Percentiles rank a stretch among this genome's conserved stretches.
phyloP scores from a whole-genome alignment of 352 stramenopile genomes.

The Saprolegnia diclina region DNA sequence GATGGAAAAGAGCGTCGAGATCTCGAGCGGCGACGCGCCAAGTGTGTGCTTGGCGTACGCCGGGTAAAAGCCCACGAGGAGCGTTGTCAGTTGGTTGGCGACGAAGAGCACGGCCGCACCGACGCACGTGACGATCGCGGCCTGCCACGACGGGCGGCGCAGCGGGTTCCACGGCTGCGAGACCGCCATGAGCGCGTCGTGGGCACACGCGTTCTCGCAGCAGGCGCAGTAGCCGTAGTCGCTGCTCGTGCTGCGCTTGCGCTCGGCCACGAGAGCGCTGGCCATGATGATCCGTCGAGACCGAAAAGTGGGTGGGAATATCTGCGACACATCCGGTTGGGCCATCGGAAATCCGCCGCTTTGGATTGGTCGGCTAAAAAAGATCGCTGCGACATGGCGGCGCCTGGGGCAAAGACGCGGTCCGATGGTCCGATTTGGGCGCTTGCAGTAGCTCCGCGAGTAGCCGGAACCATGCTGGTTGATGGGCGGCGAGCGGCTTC shows the following conservation, averaged over 20 bases:
- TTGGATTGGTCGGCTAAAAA: not conserved
- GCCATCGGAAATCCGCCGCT: not conserved
- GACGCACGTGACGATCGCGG: conserved; percentile 43
- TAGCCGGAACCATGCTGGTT: too few relatives aligned
- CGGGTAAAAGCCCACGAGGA: conserved; percentile 71
- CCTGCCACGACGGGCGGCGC: conserved; percentile 38
- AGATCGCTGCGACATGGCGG: too few relatives aligned
- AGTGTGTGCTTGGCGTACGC: conserved; percentile 44
- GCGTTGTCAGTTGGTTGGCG: conserved; percentile 65
- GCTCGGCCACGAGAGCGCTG: conserved; percentile 24
- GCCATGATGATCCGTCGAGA: too few relatives aligned
- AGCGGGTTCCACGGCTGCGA: conserved; percentile 51
- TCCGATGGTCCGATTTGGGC: too few relatives aligned
- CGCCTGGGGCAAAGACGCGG: too few relatives aligned
- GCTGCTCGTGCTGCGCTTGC: conserved; percentile 37
- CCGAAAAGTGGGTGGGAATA: not conserved
- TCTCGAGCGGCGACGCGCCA: conserved; percentile 40
- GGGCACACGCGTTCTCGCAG: conserved; percentile 38
- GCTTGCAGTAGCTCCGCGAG: too few relatives aligned
- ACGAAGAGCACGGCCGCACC: conserved; percentile 56
- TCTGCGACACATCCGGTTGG: not conserved
- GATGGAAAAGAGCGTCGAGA: conserved; percentile 66
- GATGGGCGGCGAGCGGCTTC: too few relatives aligned
- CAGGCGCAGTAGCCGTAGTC: conserved; percentile 31
- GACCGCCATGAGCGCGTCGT: conserved; percentile 57